Evolutionary conservation across 1,139 yeast species (phyloP), one percentile per base, ranked within the genome.

Genomic region (Kluyveromyces sp.): DNA sequence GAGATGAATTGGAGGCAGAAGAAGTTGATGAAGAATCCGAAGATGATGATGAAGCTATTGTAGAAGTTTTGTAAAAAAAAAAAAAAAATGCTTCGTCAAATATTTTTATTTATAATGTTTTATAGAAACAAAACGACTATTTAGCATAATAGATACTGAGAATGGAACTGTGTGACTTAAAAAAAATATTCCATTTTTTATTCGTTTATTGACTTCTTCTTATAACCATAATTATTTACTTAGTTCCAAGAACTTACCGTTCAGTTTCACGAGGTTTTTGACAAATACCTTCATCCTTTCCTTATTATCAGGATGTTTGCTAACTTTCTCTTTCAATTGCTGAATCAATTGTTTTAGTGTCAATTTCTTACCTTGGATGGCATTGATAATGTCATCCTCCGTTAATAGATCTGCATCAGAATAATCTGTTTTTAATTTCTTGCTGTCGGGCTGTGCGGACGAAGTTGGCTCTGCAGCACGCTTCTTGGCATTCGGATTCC

Each of bases 401-500:
- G 90, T 83, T 7, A 88, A 64, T 31, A 75, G 52, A 35, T 44
- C 46, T 21, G 34, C 43, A 29, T 34, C 40, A 4, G 53, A 40
- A 26, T 46, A 48, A 37, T 53, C 61, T 10, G 50, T 28, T 32
- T 53, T 55, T 25, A 53, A 37, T 33, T 50, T 56, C 33, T 56
- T 50, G 7, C 45, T 43, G 7, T 44, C 41, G 2, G 35, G 35
- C 7, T 46, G 53, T 39, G 65, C 71, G 37, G 69, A 51, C 55
- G 72, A 10, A 15, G 26, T 7, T 27, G 41, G 6, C 26, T 45
- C 45, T 3, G 42, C 34, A 4, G 38, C 75, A 45, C 78, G 63
- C 59, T 69, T 75, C 55, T 76, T 73, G 3, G 77, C 78, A 44
- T 69, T 69, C 30, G 96, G 92, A 61, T 83, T 82, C 96, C 97